Conservation (phyloP, 2,329 filamentous ascomycete species). For the Aspergillus hiratsukae region DNA sequence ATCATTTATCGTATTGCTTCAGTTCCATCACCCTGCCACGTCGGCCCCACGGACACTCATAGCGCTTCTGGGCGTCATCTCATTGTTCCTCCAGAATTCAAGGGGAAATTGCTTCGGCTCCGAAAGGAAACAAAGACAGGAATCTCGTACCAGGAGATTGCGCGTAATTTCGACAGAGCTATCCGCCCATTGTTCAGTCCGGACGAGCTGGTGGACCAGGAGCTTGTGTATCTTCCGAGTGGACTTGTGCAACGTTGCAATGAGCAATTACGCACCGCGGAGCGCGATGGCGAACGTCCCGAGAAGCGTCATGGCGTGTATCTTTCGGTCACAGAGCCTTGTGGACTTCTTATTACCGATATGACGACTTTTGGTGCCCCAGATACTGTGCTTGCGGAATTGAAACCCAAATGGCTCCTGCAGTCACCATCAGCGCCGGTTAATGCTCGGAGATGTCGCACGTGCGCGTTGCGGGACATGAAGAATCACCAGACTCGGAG, state of each 20-base stretch:
- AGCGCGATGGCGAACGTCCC: slow-evolving; percentile 41
- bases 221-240: slow-evolving; percentile 47
- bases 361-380: slow-evolving; percentile 53
- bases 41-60: slow-evolving; percentile 20
- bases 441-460: slow-evolving; percentile 63
- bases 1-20: slow-evolving; percentile 62
- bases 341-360: slow-evolving; percentile 68
- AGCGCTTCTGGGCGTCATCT: slow-evolving; percentile 11
- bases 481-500: slow-evolving; percentile 38
- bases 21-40: slow-evolving; percentile 25
- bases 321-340: slow-evolving; percentile 52
- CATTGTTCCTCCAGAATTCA: slow-evolving; percentile 18
- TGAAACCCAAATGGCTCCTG: slow-evolving; percentile 80
- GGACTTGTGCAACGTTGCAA: slow-evolving; percentile 50
- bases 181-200: slow-evolving; percentile 54
- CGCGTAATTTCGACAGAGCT: slow-evolving; percentile 33
- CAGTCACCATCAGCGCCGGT: slow-evolving; percentile 69
- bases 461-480: slow-evolving; percentile 60
- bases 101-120: slow-evolving; percentile 55
- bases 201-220: slow-evolving; percentile 54
- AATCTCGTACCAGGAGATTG: slow-evolving; percentile 48
- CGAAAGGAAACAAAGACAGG: slow-evolving; percentile 54
- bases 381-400: slow-evolving; percentile 54
- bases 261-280: slow-evolving; percentile 47
- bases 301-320: slow-evolving; percentile 49